These are phyloP conservation scores for Agapanthus africanus DNA, from an alignment of 106 monocot genomes.

Conservation along the genomic window DNA sequence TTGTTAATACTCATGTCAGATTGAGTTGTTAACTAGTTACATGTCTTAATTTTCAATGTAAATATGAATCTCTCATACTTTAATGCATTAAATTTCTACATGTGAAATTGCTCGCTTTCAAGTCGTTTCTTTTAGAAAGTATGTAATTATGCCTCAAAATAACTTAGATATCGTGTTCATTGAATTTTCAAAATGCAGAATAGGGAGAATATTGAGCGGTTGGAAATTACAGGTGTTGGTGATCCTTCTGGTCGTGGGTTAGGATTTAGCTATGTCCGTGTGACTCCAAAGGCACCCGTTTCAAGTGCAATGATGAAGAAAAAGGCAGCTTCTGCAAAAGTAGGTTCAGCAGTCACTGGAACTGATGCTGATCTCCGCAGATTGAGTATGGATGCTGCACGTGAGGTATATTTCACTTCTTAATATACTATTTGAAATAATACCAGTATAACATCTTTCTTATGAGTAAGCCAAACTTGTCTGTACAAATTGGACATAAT, in stretches of 20 bases:
- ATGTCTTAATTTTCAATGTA: background rate
- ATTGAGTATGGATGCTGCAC: slow-evolving; percentile 99
- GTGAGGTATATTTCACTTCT: slow-evolving; percentile 54
- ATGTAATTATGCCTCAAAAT: background rate
- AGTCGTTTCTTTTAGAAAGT: background rate
- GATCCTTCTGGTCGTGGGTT: slow-evolving; percentile 98
- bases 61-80: background rate
- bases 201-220: slow-evolving; percentile 83
- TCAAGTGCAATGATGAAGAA: slow-evolving; percentile 72
- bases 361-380: slow-evolving; percentile 98
- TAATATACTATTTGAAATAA: background rate
- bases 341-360: slow-evolving; percentile 81
- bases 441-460: background rate
- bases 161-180: background rate
- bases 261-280: slow-evolving; percentile 95
- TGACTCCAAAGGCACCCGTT: slow-evolving; percentile 58
- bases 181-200: slow-evolving; percentile 35
- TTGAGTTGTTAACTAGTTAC: background rate
- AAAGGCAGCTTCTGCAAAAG: slow-evolving; percentile 62
- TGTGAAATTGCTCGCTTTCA: background rate
- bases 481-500: background rate
- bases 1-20: background rate
- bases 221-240: slow-evolving; percentile 98
- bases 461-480: background rate
- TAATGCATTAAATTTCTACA: background rate